Percentiles rank a stretch among this genome's conserved stretches.
Conservation (phyloP, 495 filamentous ascomycete species). For the Aspergillus cavernicola region DNA sequence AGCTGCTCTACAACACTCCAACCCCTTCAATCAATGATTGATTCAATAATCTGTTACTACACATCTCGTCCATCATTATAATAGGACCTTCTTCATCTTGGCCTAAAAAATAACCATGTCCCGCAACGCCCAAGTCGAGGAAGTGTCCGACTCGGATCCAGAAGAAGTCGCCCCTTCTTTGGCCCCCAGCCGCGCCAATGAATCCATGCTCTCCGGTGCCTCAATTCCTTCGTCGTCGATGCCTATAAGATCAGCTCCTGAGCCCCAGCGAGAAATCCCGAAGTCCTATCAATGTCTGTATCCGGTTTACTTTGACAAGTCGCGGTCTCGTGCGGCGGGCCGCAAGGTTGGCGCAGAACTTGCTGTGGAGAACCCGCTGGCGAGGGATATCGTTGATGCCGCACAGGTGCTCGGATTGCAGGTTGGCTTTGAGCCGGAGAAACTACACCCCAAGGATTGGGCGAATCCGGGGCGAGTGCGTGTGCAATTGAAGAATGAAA, state of each 20-base stretch:
- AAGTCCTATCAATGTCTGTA: conserved; percentile 85
- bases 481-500: conserved; percentile 62
- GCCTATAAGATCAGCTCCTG: conserved; percentile 31
- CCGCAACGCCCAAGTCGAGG: conserved; percentile 77
- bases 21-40: conserved; percentile 2
- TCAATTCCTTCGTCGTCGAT: conserved; percentile 33
- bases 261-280: conserved; percentile 53
- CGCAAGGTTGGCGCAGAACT: conserved; percentile 67
- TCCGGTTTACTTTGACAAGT: conserved; percentile 87
- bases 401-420: conserved; percentile 68
- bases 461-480: conserved; percentile 89
- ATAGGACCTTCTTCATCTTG: background rate
- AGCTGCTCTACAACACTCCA: too few species aligned
- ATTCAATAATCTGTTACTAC: conserved; percentile 4
- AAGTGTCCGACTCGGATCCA: conserved; percentile 76
- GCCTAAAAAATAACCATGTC: conserved; percentile 55
- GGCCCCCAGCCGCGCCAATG: conserved; percentile 41
- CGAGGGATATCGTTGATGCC: conserved; percentile 83
- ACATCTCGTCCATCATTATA: background rate
- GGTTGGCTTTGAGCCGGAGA: conserved; percentile 83
- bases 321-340: conserved; percentile 69
- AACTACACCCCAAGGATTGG: conserved; percentile 95
- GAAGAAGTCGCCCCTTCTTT: conserved; percentile 69
- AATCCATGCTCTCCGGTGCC: conserved; percentile 39
- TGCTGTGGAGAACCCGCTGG: conserved; percentile 82